Evolutionary conservation across 148 eudicot species (phyloP), one percentile per base, ranked within the genome.

Genomic region (Cornus controversa): DNA sequence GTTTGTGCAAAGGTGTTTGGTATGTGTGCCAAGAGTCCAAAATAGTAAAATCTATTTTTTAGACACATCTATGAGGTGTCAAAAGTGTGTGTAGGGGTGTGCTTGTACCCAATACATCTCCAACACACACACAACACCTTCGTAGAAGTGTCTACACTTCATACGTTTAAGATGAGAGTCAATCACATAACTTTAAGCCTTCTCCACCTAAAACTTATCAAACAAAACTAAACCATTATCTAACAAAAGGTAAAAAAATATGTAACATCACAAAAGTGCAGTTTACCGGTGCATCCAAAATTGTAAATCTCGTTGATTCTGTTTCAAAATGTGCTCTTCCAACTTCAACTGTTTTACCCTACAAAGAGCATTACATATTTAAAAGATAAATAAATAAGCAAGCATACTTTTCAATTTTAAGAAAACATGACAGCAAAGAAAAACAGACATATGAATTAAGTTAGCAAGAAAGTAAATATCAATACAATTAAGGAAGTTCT

Each of bases 321-420:
- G 99, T 95, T 85, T 95, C 99, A 77, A 95, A 95, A 84, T 88
- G 97, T 40, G 99, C 99, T 85, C 97, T 89, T 66, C 99, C 99
- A 66, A 95, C 99, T 80, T 95, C 98, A 80, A 95, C 93, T 6
- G 97, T 95, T 74, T 68, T 93, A 3, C 98, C 97, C 98, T 95
- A 77, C 42, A 74, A 71, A 20, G 34, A 40, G 11, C 62, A 69
- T 29, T 68, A 10, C n/a, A 53, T 57, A 50, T 40, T 25, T 9
- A 58, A 16, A 7, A n/a, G 60, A 50, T 7, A 23, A 18, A 76
- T 10, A 66, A 18, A 47, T 27, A 45, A 65, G 70, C 24, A 28
- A 60, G 37, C 60, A 75, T 9, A 75, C 64, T 37, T 53, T 26
- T 26, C 11, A 0, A 22, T 42, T 62, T 3, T 10, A 16, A 31